These are phyloP conservation scores for Hypomyces rosellus DNA, from an alignment of 2,329 filamentous ascomycete species.

Conservation along the genomic window DNA sequence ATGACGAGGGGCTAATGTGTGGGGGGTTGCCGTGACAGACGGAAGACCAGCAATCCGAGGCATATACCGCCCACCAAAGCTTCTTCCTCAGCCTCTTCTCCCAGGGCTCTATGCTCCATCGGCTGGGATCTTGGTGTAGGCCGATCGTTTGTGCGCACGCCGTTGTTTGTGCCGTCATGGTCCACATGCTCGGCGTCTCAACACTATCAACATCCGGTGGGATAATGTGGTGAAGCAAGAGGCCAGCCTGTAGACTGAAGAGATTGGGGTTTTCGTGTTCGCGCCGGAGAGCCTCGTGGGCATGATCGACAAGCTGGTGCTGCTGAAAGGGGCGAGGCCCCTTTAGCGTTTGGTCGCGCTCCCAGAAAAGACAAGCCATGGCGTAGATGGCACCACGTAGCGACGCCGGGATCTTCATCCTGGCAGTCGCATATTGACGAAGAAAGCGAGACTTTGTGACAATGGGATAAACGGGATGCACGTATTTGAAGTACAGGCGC, in stretches of 20 bases:
- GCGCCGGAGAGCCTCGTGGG: constrained; percentile 35
- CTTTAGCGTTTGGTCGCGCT: constrained; percentile 25
- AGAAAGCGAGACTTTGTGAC: constrained; percentile 40
- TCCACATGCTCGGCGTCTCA: constrained; percentile 40
- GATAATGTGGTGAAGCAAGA: constrained; percentile 39
- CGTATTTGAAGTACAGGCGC: constrained; percentile 38
- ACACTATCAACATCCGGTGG: constrained; percentile 40
- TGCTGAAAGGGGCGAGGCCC: constrained; percentile 31
- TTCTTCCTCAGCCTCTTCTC: constrained; percentile 38
- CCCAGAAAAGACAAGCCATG: constrained; percentile 37
- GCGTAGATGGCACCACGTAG: constrained; percentile 40
- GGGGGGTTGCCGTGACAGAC: constrained; percentile 42
- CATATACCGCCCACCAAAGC: constrained; percentile 40
- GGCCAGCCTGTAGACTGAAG: constrained; percentile 39
- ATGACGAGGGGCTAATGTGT: constrained; percentile 35
- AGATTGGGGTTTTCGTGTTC: constrained; percentile 43
- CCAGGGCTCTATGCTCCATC: constrained; percentile 36
- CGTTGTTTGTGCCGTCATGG: constrained; percentile 35
- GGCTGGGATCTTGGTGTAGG: constrained; percentile 36
- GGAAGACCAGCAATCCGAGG: constrained; percentile 39
- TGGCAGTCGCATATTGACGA: constrained; percentile 30
- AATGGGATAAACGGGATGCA: constrained; percentile 38
- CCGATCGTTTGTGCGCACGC: constrained; percentile 41
- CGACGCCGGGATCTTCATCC: constrained; percentile 35
- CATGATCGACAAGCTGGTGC: constrained; percentile 34